Conservation (phyloP, 139 green algal species). For the Medakamo hakoo region DNA sequence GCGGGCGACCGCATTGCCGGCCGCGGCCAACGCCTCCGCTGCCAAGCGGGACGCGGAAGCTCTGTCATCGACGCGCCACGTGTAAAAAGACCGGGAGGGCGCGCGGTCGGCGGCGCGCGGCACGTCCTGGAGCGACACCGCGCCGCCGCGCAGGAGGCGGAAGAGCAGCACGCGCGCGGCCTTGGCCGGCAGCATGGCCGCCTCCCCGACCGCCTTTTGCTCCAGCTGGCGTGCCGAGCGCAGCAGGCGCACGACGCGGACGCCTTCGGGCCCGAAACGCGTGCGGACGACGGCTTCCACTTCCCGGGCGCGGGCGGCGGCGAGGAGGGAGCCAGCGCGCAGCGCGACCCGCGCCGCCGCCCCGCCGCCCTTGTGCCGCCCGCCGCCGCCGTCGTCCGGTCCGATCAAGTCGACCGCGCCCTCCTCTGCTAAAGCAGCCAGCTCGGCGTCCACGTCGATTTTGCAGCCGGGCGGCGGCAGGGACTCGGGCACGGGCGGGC, state of each 20-base stretch:
- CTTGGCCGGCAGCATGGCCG: slow-evolving; percentile 44
- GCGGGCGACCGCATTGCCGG: slow-evolving; percentile 43
- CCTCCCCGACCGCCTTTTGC: slow-evolving; percentile 62
- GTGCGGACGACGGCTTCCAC: too few relatives aligned
- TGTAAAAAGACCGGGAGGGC: slow-evolving; percentile 65
- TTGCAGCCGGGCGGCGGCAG: too few relatives aligned
- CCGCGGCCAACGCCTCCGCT: slow-evolving; percentile 35
- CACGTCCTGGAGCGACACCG: slow-evolving; percentile 54
- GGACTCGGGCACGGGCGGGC: too few relatives aligned
- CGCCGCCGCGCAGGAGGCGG: slow-evolving; percentile 57
- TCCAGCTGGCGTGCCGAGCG: slow-evolving; percentile 49
- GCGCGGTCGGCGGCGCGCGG: slow-evolving; percentile 57
- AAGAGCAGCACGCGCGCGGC: slow-evolving; percentile 70
- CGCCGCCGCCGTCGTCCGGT: too few relatives aligned
- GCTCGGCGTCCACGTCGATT: too few relatives aligned
- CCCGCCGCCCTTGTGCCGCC: too few relatives aligned
- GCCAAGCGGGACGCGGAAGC: slow-evolving; percentile 13
- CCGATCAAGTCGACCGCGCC: too few relatives aligned
- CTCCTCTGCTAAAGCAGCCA: too few relatives aligned
- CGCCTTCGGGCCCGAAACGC: slow-evolving; percentile 35
- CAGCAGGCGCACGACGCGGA: slow-evolving; percentile 65
- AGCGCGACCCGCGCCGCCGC: too few relatives aligned
- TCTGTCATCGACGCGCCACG: slow-evolving; percentile 36
- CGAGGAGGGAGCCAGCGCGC: too few relatives aligned
- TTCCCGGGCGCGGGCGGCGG: too few relatives aligned